A percentile compares a stretch with the other conserved stretches of the same genome.
These are phyloP conservation scores for Hibiscus mutabilis DNA, from an alignment of 345 rosid species.

Conservation along the genomic window DNA sequence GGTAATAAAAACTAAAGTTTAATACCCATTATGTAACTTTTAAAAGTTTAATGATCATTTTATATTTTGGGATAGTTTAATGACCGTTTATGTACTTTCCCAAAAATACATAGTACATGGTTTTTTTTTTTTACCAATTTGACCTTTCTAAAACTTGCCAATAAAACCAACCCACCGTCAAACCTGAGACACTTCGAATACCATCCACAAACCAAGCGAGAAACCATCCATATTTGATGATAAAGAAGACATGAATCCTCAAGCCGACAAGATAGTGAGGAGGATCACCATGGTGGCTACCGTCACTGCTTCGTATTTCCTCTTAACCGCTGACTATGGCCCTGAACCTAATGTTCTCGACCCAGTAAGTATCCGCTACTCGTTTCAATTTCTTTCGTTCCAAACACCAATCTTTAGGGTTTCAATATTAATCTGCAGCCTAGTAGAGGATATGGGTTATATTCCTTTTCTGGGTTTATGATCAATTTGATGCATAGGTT, in stretches of 20 bases:
- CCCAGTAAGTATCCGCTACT: conserved; percentile 45
- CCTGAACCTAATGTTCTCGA: conserved; percentile 77
- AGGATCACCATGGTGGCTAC: conserved; percentile 82
- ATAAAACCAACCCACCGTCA: neutral
- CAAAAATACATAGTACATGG: no score
- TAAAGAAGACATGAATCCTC: conserved; percentile 40
- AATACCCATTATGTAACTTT: no score
- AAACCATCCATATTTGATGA: neutral
- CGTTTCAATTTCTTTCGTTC: neutral
- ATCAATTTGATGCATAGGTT: conserved; percentile 1
- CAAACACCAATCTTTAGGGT: neutral
- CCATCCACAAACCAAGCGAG: neutral
- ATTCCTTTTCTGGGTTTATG: neutral
- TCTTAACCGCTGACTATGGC: conserved; percentile 87
- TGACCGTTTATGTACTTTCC: no score
- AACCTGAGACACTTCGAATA: neutral
- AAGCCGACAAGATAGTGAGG: conserved; percentile 67
- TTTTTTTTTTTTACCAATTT: no score
- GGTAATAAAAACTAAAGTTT: no score
- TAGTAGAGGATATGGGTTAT: neutral
- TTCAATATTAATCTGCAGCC: neutral
- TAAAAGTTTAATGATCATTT: no score
- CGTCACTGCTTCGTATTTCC: conserved; percentile 67
- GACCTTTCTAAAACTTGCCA: neutral
- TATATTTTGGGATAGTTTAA: no score